phyloP scores from a whole-genome alignment of 257 asterid genomes.

The Solanum lycopersicoides region DNA sequence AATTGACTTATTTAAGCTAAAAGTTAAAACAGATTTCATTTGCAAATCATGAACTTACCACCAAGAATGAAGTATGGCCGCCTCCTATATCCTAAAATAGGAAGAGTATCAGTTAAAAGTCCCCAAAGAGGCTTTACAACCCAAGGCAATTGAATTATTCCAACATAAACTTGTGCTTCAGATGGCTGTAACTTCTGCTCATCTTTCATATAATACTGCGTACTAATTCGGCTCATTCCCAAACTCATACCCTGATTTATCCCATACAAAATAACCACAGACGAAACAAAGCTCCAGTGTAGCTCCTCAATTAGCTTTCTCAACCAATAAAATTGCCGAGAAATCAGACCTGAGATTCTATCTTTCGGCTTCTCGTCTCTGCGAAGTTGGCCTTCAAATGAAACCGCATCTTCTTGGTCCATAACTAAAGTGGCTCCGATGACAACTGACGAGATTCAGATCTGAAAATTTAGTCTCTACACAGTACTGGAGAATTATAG shows the following conservation, averaged over 20 bases:
- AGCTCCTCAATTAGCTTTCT: slow-evolving; percentile 37
- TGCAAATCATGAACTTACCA: slow-evolving; percentile 7
- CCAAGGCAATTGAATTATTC: slow-evolving; percentile 62
- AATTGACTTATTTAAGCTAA: not conserved
- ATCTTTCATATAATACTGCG: slow-evolving; percentile 70
- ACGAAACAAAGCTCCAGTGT: slow-evolving; percentile 44
- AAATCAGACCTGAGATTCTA: slow-evolving; percentile 13
- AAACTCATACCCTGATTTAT: slow-evolving; percentile 51
- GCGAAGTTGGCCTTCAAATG: slow-evolving; percentile 11
- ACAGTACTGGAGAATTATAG: not conserved
- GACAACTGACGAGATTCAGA: not conserved
- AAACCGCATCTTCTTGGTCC: slow-evolving; percentile 29
- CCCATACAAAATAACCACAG: slow-evolving; percentile 49
- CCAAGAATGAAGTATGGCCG: slow-evolving; percentile 49
- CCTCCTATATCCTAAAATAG: slow-evolving; percentile 41
- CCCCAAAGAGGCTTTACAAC: slow-evolving; percentile 73
- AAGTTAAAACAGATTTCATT: not conserved
- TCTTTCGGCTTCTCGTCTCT: slow-evolving; percentile 7
- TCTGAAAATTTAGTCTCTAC: not conserved
- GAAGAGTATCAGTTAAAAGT: slow-evolving; percentile 47
- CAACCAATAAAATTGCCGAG: slow-evolving; percentile 50
- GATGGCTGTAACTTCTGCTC: slow-evolving; percentile 66
- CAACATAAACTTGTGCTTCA: slow-evolving; percentile 44
- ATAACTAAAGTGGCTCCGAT: not conserved
- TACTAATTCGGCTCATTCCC: slow-evolving; percentile 43